Conservation (phyloP, 2,329 filamentous ascomycete species). For the Aspergillus ruber region DNA sequence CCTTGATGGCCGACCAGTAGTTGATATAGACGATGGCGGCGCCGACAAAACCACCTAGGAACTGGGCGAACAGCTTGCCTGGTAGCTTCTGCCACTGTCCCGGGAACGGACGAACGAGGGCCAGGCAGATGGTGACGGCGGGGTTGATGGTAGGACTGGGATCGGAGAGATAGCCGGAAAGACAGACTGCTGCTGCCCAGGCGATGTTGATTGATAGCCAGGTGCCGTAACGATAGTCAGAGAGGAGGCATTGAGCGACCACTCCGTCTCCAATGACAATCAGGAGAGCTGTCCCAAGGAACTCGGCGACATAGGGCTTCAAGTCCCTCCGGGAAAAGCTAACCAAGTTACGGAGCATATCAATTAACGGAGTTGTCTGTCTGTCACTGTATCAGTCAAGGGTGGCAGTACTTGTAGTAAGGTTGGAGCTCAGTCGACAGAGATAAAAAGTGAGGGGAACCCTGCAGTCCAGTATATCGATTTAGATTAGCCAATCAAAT, state of each 20-base stretch:
- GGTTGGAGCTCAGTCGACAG: too few relatives aligned
- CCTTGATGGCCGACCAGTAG: slow-evolving; percentile 24
- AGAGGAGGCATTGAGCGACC: slow-evolving; percentile 25
- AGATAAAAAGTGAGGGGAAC: too few relatives aligned
- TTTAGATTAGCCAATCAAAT: too few relatives aligned
- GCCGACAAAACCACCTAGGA: slow-evolving; percentile 25
- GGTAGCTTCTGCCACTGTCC: slow-evolving; percentile 24
- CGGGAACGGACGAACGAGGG: slow-evolving; percentile 20
- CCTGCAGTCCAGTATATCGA: too few relatives aligned
- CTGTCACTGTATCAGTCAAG: neutral
- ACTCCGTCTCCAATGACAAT: slow-evolving; percentile 28
- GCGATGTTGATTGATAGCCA: slow-evolving; percentile 30
- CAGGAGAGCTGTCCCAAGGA: slow-evolving; percentile 25
- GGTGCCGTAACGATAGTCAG: slow-evolving; percentile 27
- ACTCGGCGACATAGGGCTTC: slow-evolving; percentile 23
- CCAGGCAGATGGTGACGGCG: slow-evolving; percentile 18
- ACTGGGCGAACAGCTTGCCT: slow-evolving; percentile 21
- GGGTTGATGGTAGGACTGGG: slow-evolving; percentile 25
- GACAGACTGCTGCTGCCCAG: slow-evolving; percentile 24
- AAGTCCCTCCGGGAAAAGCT: slow-evolving; percentile 12
- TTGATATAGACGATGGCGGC: slow-evolving; percentile 25
- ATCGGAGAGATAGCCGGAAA: slow-evolving; percentile 21
- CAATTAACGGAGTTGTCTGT: neutral
- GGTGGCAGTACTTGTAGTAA: neutral
- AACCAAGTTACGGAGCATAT: neutral